Evolutionary conservation across 352 stramenopile genomes (phyloP), one percentile per base, ranked within the genome.

Genomic region (Stephanocyclus meneghinianus): DNA sequence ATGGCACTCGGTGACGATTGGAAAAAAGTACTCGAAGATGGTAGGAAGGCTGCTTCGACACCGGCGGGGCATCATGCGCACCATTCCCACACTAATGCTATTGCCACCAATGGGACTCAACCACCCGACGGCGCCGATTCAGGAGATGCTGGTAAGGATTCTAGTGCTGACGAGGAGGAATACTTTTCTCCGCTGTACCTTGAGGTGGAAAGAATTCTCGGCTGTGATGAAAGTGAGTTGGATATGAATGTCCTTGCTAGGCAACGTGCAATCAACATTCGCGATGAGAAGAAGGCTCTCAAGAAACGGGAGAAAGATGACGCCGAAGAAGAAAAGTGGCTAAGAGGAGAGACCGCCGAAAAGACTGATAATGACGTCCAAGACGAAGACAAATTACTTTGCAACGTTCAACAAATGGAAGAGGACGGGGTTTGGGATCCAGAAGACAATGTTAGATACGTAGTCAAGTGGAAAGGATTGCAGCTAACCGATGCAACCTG

Each of bases 361-460:
- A 71, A 78, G 48, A n/a, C 29, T 15, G 37, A 81, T 47, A 53
- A n/a, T 51, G 70, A 74, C 21, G 13, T 15, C 3, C 16, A 44
- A 50, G 10, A 50, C 1, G 62, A 64, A 44, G 47, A 79, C 32
- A 37, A 55, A 53, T 42, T 45, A n/a, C 16, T 55, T 5, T 18
- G 60, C 13, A 56, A 85, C 56, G 71, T 79, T 53, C 68, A 74
- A 1, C 47, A 80, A 50, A 75, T 81, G 69, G 53, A 81, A 45
- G 74, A 83, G 26, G 80, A 91, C 44, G 71, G 80, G 1, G 70
- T 83, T 42, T 94, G 90, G 90, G 90, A 94, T 83, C 90, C 90
- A 51, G 90, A 94, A 80, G 90, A 93, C 67, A 92, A 94, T 78
- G 90, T 94, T 42, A 65, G 90, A 48, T 94, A 93, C 73, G 86